Conservation (phyloP, 2,329 filamentous ascomycete species). For the Trichoderma sp. region DNA sequence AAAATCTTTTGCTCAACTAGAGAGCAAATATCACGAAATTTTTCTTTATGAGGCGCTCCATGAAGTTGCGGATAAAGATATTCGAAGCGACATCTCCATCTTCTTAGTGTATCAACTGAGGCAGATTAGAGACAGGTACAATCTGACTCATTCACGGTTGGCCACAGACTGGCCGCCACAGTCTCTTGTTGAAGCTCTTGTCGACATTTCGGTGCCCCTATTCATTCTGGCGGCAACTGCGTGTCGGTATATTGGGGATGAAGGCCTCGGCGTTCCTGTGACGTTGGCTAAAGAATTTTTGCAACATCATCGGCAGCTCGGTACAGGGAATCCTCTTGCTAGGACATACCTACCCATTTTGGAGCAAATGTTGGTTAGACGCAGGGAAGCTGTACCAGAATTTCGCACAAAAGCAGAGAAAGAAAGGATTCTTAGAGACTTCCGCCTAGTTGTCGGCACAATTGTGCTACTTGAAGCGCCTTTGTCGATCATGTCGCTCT, state of each 20-base stretch:
- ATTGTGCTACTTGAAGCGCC: too few relatives aligned
- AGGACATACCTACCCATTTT: conserved; percentile 31
- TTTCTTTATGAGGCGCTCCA: not conserved
- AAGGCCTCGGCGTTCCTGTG: not conserved
- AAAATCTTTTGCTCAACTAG: conserved; percentile 34
- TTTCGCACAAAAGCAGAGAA: conserved; percentile 28
- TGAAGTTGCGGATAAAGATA: conserved; percentile 32
- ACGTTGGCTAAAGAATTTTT: too few relatives aligned
- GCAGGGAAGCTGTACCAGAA: conserved; percentile 18
- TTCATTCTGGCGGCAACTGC: conserved; percentile 31
- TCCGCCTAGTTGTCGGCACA: too few relatives aligned
- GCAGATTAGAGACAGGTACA: not conserved
- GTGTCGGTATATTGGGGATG: conserved; percentile 30
- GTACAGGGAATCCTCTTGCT: conserved; percentile 29
- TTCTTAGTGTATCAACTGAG: not conserved
- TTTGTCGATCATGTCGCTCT: too few relatives aligned
- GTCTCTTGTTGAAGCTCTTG: not conserved
- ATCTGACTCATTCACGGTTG: not conserved
- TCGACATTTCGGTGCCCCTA: not conserved
- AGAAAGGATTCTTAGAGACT: conserved; percentile 31
- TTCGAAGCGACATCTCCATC: conserved; percentile 38
- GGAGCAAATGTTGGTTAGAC: not conserved
- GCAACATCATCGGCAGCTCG: not conserved
- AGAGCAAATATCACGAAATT: not conserved
- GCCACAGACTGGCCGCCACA: not conserved